Evolutionary conservation across 139 green algal genomes (phyloP).

Genomic region (Spirogloea muscicola): DNA sequence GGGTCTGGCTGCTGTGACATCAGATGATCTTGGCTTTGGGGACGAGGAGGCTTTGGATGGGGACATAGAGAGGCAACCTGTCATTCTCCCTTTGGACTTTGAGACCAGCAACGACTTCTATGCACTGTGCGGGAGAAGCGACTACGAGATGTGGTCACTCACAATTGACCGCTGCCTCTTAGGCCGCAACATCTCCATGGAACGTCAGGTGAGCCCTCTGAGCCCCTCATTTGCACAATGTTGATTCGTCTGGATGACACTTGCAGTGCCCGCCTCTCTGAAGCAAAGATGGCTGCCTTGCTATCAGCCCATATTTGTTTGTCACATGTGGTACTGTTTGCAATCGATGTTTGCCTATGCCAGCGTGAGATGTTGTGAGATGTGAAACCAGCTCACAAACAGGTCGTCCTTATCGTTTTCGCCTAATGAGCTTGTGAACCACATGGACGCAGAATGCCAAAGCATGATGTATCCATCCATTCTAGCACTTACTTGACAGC

Average conservation of each 20-base stretch:
- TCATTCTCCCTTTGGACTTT: not conserved
- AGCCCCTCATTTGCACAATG: not conserved
- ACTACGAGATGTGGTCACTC: constrained; percentile 52
- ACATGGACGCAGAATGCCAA: no score
- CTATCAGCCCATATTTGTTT: not conserved
- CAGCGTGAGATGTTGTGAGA: not conserved
- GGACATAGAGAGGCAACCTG: not conserved
- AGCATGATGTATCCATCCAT: not conserved
- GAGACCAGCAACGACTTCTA: constrained; percentile 1
- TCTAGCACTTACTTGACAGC: not conserved
- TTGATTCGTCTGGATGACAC: no score
- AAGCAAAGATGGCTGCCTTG: not conserved
- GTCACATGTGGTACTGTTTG: not conserved
- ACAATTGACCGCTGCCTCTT: constrained; percentile 38
- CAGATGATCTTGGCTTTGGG: not conserved
- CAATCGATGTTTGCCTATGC: not conserved
- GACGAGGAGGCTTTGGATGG: not conserved
- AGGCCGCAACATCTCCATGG: constrained; percentile 40
- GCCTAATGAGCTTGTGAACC: no score
- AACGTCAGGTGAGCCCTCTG: constrained; percentile 41
- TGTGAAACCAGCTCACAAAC: not conserved
- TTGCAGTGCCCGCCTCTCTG: not conserved
- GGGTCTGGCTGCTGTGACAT: constrained; percentile 33
- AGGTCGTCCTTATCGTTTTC: not conserved
- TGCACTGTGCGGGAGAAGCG: constrained; percentile 18